Conservation (phyloP, 2,329 filamentous ascomycete species). For the Cercospora sp. region DNA sequence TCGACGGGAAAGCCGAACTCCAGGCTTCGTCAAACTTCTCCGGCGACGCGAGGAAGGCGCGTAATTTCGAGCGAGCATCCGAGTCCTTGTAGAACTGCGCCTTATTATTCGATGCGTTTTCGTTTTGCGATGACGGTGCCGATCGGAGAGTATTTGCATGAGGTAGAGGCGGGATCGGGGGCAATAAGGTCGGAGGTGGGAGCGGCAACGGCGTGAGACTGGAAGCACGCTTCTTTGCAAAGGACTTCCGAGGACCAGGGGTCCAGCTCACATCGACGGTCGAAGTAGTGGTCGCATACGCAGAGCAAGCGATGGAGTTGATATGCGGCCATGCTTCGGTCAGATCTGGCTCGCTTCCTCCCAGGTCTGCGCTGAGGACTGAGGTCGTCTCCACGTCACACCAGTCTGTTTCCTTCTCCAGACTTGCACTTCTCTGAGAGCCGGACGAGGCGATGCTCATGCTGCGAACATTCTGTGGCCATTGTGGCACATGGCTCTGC, state of each 20-base stretch:
- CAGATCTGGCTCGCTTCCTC: conserved; percentile 13
- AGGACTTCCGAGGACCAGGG: conserved; percentile 17
- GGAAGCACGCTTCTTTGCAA: conserved; percentile 28
- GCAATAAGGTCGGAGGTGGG: conserved; percentile 35
- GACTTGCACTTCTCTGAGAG: not conserved
- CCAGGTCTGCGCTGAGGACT: conserved; percentile 19
- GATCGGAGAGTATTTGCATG: conserved; percentile 15
- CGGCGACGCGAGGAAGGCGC: conserved; percentile 81
- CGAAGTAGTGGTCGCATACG: not conserved
- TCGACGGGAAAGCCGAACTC: conserved; percentile 80
- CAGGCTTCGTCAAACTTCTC: conserved; percentile 96
- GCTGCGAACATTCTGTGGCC: conserved; percentile 11
- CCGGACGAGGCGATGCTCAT: conserved; percentile 1
- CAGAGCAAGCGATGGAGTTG: conserved; percentile 3
- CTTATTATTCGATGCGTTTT: not conserved
- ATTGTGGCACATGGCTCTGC: conserved; percentile 11
- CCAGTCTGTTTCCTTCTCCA: conserved; percentile 25
- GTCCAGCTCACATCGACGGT: conserved; percentile 2
- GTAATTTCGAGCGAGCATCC: conserved; percentile 80
- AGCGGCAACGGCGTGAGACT: conserved; percentile 33
- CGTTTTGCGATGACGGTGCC: conserved; percentile 8
- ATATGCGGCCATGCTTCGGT: not conserved
- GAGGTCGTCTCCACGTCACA: conserved; percentile 21
- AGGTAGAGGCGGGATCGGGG: conserved; percentile 29
- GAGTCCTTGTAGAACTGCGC: conserved; percentile 81